Evolutionary conservation across 495 filamentous ascomycete species (phyloP), one percentile per base, ranked within the genome.

Genomic region (Immersiella caudata): DNA sequence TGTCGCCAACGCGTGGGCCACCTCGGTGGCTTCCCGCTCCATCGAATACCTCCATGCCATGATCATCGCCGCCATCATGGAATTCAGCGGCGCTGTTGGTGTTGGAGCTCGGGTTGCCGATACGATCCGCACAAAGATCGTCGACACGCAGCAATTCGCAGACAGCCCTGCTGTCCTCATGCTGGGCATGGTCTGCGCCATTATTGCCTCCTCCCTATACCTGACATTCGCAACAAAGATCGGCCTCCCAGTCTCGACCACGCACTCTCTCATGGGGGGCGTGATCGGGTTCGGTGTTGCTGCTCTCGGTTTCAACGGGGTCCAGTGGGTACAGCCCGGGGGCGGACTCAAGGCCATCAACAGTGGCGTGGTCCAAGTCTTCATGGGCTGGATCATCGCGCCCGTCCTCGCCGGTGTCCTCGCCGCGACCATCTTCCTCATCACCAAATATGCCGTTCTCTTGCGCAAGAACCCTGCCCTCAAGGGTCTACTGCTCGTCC

Each of bases 1-100:
- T 89, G 90, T 92, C 50, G 90, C 90, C 67, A 93, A 93, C 78
- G 83, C 88, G 24, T 91, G 85, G 81, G 89, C 89, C 6, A 90
- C 89, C 68, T 88, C 84, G 69, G 89, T 91, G 54, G 88, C 87
- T 26, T 89, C 89, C 6, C 81, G 88, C 20, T 90, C 89, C 61
- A 74, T 91, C 71, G 84, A 86, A n/a, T 83, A 87, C 68, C 58
- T 82, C 46, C 86, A 89, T 75, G 89, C 89, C 56, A 90, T 90
- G 88, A 64, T 87, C 18, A 74, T 88, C 51, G 87, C 82, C 6
- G 83, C 85, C 50, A 78, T 90, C 65, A 87, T 90, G 78, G 90
- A 92, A 75, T 86, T 91, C 65, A 74, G 81, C 24, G 89, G 89
- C 54, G 84, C 89, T 6, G 76, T 91, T 18, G 83, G 83, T 29